Conservation (phyloP, 768 basidiomycete genomes). For the Goffeauzyma gilvescens region DNA sequence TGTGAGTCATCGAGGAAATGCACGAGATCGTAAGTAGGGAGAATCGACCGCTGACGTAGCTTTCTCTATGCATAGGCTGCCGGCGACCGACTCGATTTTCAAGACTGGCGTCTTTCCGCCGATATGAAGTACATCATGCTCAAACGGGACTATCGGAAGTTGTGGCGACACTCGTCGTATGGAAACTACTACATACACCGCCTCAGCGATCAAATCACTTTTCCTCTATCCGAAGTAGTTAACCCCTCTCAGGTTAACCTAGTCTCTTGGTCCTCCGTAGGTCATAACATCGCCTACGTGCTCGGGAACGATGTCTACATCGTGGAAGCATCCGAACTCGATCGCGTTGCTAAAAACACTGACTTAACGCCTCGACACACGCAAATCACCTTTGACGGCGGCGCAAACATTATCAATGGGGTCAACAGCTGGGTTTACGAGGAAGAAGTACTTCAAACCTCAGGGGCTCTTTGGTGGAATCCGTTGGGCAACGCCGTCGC, state of each 20-base stretch:
- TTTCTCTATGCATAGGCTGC: neutral
- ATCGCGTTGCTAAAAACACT: conserved; percentile 7
- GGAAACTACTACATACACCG: conserved; percentile 88
- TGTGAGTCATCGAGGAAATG: neutral
- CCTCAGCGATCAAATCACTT: conserved; percentile 47
- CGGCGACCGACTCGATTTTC: conserved; percentile 33
- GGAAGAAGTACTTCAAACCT: conserved; percentile 42
- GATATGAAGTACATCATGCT: conserved; percentile 81
- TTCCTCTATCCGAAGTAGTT: conserved; percentile 50
- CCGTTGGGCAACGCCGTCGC: conserved; percentile 54
- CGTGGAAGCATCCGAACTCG: conserved; percentile 34
- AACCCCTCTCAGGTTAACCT: conserved; percentile 55
- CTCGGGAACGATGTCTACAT: conserved; percentile 75
- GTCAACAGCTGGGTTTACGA: conserved; percentile 79
- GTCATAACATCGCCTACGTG: conserved; percentile 70
- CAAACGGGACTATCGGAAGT: conserved; percentile 58
- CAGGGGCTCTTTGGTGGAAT: conserved; percentile 78
- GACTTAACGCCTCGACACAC: conserved; percentile 36
- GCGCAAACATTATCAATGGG: conserved; percentile 71
- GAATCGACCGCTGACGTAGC: neutral
- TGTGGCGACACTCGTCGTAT: conserved; percentile 84
- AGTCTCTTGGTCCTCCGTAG: conserved; percentile 70
- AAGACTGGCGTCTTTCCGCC: conserved; percentile 62
- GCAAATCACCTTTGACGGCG: conserved; percentile 63
- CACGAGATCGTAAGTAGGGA: neutral